Evolutionary conservation across 306 rosid genomes (phyloP).

Genomic region (Gleditsia sinensis): DNA sequence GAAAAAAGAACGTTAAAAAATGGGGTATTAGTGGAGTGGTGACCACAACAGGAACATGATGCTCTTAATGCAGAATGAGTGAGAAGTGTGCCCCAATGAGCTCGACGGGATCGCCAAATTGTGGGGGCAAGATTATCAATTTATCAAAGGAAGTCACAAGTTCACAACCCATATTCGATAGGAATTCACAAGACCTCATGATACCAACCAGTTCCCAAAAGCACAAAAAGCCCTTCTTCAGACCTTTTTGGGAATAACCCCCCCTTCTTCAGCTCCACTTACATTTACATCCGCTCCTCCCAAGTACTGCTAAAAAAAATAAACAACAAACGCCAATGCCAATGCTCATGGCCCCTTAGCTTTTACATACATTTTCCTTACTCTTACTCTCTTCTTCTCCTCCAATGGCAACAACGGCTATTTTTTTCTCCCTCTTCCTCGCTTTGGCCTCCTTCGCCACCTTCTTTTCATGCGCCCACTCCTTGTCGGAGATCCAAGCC

Average conservation of each 20-base stretch:
- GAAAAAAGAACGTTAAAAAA: too few species aligned
- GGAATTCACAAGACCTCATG: conserved; percentile 19
- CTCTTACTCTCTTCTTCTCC: not conserved
- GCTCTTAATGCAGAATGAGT: not conserved
- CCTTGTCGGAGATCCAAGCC: conserved; percentile 52
- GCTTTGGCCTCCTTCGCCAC: conserved; percentile 17
- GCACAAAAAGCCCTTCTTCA: conserved; percentile 2
- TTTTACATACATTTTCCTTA: too few species aligned
- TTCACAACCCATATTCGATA: not conserved
- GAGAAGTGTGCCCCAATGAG: too few species aligned
- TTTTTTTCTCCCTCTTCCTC: conserved; percentile 35
- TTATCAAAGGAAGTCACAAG: not conserved
- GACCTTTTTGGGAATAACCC: conserved; percentile 45
- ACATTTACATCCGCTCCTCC: conserved; percentile 57
- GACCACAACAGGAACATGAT: not conserved
- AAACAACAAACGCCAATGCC: conserved; percentile 36
- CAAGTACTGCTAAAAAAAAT: too few species aligned
- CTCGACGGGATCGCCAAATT: too few species aligned
- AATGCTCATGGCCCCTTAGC: too few species aligned
- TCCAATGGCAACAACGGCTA: conserved; percentile 60
- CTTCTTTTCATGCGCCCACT: not conserved
- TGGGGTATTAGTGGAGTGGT: too few species aligned
- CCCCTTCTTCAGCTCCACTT: too few species aligned
- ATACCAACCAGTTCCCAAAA: conserved; percentile 17
- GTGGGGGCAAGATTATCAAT: not conserved